Evolutionary conservation across 2,329 filamentous ascomycete genomes (phyloP).

Genomic region (Leptographium lundbergii): DNA sequence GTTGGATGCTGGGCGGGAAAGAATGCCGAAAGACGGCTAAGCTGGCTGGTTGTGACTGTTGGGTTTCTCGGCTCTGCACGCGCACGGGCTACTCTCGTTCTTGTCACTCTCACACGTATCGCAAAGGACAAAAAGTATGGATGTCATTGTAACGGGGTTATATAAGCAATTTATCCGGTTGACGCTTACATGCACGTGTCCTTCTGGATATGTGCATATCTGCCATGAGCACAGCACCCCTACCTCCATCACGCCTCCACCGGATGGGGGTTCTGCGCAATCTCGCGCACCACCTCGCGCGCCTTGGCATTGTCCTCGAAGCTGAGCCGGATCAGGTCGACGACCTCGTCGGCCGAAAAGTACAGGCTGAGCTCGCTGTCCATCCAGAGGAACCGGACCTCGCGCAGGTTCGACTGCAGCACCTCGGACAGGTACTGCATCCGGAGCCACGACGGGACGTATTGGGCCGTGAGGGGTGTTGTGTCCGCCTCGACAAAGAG

Average conservation of each 20-base stretch:
- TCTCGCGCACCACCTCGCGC: constrained; percentile 45
- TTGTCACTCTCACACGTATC: no score
- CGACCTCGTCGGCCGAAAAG: constrained; percentile 46
- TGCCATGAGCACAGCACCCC: no score
- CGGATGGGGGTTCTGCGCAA: constrained; percentile 38
- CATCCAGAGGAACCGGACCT: constrained; percentile 50
- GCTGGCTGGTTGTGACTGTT: no score
- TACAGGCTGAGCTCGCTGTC: constrained; percentile 54
- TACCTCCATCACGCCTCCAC: background rate
- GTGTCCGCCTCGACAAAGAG: constrained; percentile 32
- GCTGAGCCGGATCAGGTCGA: constrained; percentile 49
- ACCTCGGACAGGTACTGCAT: constrained; percentile 53
- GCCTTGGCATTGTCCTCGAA: constrained; percentile 51
- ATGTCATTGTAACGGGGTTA: no score
- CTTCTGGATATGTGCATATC: background rate
- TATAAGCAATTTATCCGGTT: no score
- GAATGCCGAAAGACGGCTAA: no score
- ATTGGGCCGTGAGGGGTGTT: constrained; percentile 45
- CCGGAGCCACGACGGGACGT: constrained; percentile 48
- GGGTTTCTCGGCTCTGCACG: no score
- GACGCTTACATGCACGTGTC: no score
- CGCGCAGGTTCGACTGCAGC: constrained; percentile 52
- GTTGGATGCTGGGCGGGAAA: no score
- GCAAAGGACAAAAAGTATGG: no score
- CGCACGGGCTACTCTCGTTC: no score